Base-by-base conservation (phyloP, 805 yeast species). In the Monosporozyma aerobia region DNA sequence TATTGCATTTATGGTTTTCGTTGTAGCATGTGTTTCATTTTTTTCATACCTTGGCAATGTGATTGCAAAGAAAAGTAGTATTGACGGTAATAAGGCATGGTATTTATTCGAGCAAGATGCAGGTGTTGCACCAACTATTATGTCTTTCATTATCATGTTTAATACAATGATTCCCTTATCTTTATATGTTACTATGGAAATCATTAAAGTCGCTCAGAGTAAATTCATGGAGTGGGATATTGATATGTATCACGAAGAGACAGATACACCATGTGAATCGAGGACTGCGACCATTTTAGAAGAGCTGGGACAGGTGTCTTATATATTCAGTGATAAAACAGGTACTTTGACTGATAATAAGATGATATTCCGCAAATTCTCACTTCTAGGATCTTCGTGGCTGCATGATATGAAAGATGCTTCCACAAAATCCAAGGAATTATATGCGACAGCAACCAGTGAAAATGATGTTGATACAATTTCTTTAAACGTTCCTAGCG, bases 101-200 rank as follows among this genome's bases (percentile, higher is more conserved):
- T 95, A 90, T 63, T 67, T 90, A 29, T 69, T 72, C 47, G 79
- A 78, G 3, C 75, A 80, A 59, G 94, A 87, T 58, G 96, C 85
- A 0, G 95, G 96, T 23, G 78, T 81, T 22, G 92, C 95, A 2
- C 86, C 96, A 1, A 87, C 95, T 0, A 76, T 94, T 49, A 90
- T 94, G 96, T 90, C 98, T 2, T 95, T 87, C 69, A 85, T 94
- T 57, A 92, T 94, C 73, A 92, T 94, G 98, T 92, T 85, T 73
- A 94, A 94, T 67, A 94, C 99, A 0, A 78, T 94, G 72, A 94
- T 94, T 64, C 99, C 99, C 0, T 73, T 94, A 33, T 92, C 98
- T 0, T 77, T 94, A 30, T 95, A 94, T 65, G 98, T 94, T 22
- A 90, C 98, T 0, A 87, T 92, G 89, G 99, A 95, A 67, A 85